Evolutionary conservation across 1,284 basidiomycete genomes (phyloP).

Genomic region (Naganishia albida): DNA sequence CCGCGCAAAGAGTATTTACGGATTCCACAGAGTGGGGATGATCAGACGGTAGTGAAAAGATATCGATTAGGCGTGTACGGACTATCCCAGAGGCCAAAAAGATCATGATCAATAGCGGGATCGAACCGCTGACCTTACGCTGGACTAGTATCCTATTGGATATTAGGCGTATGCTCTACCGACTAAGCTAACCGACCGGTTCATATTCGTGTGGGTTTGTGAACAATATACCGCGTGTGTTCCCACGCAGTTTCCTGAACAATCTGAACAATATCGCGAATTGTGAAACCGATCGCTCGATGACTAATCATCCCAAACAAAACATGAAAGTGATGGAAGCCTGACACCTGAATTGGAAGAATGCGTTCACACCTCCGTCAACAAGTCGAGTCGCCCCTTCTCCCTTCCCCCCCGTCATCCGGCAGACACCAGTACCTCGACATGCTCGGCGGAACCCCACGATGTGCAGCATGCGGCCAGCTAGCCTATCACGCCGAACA

Average conservation of each 20-base stretch:
- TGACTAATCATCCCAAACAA: slow-evolving; percentile 3
- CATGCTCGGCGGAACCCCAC: slow-evolving; percentile 45
- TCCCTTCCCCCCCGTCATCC: not conserved
- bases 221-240: too few relatives aligned
- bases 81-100: not conserved
- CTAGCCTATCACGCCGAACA: slow-evolving; percentile 54
- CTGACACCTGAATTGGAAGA: not conserved
- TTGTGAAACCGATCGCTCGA: not conserved
- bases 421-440: not conserved
- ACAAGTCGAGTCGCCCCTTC: too few relatives aligned
- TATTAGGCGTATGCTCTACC: slow-evolving; percentile 22
- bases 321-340: not conserved
- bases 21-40: too few relatives aligned
- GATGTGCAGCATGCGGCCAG: slow-evolving; percentile 48
- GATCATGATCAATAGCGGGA: slow-evolving; percentile 11
- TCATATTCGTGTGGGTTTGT: too few relatives aligned
- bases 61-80: too few relatives aligned
- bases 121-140: slow-evolving; percentile 19
- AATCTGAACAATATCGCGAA: not conserved
- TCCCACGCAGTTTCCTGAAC: too few relatives aligned
- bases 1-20: too few relatives aligned
- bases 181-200: slow-evolving; percentile 15
- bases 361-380: too few relatives aligned
- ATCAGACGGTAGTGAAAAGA: too few relatives aligned
- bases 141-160: slow-evolving; percentile 1